Percentiles rank a stretch among this genome's conserved stretches.
Evolutionary conservation across 1,284 basidiomycete species (phyloP).

Genomic region (Rhodotorula mucilaginosa): DNA sequence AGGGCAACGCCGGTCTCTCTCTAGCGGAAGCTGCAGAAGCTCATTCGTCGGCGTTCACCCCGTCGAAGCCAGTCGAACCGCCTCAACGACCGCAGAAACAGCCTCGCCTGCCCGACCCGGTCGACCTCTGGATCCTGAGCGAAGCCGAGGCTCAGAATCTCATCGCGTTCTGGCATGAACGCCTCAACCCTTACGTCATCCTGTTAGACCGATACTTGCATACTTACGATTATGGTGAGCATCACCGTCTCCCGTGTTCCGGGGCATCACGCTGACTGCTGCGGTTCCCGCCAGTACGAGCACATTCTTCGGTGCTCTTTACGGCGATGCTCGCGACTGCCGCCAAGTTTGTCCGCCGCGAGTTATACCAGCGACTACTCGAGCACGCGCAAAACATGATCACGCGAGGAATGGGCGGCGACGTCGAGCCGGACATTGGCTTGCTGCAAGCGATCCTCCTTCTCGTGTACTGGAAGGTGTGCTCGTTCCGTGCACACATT

Average conservation of each 20-base stretch:
- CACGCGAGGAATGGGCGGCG: conserved; percentile 69
- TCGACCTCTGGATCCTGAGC: conserved; percentile 22
- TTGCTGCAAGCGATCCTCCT: conserved; percentile 79
- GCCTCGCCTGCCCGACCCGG: conserved; percentile 13
- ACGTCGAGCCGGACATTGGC: conserved; percentile 71
- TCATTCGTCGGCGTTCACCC: neutral
- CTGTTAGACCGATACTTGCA: conserved; percentile 66
- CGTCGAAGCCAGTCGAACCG: neutral
- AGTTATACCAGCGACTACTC: conserved; percentile 64
- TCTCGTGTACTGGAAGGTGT: conserved; percentile 81
- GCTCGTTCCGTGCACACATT: conserved; percentile 46
- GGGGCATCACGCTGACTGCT: neutral
- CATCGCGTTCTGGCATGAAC: conserved; percentile 59
- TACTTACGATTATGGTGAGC: conserved; percentile 4
- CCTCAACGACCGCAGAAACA: neutral
- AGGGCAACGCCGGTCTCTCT: neutral
- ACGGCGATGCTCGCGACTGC: conserved; percentile 76
- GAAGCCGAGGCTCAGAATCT: conserved; percentile 19
- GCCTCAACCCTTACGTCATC: conserved; percentile 78
- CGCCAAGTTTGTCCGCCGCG: conserved; percentile 76
- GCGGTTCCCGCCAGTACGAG: conserved; percentile 56
- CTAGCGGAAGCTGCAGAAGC: conserved; percentile 7
- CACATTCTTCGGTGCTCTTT: conserved; percentile 71
- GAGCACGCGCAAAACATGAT: conserved; percentile 64
- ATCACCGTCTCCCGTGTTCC: no score